Conservation (phyloP, 495 filamentous ascomycete species). For the Cercophora newfieldiana region DNA sequence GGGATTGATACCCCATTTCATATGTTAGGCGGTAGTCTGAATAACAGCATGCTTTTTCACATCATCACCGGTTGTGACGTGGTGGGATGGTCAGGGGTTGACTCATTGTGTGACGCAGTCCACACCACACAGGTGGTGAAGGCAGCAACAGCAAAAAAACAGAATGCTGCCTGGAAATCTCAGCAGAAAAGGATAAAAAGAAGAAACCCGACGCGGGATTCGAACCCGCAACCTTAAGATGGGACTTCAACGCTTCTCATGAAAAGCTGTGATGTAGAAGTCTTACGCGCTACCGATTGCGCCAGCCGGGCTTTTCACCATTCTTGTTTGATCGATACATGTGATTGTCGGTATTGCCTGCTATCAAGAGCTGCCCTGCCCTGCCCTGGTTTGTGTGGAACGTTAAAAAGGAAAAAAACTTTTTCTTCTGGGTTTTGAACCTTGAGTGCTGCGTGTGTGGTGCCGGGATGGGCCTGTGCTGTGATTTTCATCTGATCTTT, state of each 20-base stretch:
- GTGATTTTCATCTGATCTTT: background rate
- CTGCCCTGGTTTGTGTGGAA: background rate
- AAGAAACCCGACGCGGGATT: slow-evolving; percentile 28
- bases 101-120: background rate
- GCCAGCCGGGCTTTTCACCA: background rate
- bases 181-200: slow-evolving; percentile 8
- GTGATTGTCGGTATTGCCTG: background rate
- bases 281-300: slow-evolving; percentile 30
- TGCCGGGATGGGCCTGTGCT: no score
- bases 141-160: background rate
- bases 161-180: background rate
- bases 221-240: slow-evolving; percentile 32
- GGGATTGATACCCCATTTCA: slow-evolving; percentile 25
- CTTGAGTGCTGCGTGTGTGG: background rate
- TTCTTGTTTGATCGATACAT: background rate
- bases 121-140: background rate
- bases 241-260: background rate
- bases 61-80: background rate
- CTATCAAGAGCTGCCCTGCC: background rate
- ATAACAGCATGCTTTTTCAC: background rate
- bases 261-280: slow-evolving; percentile 19
- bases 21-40: background rate
- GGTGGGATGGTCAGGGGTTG: background rate
- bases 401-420: background rate
- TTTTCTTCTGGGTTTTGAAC: background rate